Evolutionary conservation across 2,329 filamentous ascomycete genomes (phyloP).

Genomic region (Aspergillus ustus): DNA sequence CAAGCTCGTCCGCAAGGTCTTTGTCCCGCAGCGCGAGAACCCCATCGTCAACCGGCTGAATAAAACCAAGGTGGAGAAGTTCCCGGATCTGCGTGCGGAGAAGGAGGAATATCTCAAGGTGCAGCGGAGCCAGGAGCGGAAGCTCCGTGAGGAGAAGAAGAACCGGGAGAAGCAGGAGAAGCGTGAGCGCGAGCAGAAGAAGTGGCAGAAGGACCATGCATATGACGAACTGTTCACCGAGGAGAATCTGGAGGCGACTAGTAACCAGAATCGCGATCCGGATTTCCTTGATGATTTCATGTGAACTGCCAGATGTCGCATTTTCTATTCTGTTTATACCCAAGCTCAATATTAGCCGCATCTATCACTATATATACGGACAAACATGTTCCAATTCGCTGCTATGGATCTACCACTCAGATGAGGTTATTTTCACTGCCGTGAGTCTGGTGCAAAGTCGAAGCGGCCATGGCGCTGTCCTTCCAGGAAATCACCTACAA

Average conservation of each 20-base stretch:
- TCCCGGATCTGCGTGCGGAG: slow-evolving; percentile 81
- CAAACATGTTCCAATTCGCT: too few species aligned
- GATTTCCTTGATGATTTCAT: slow-evolving; percentile 90
- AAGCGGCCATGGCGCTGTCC: too few species aligned
- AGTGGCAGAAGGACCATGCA: slow-evolving; percentile 95
- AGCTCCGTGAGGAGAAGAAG: slow-evolving; percentile 45
- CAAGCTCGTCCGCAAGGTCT: slow-evolving; percentile 78
- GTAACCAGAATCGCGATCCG: slow-evolving; percentile 81
- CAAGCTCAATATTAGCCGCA: too few species aligned
- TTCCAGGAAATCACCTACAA: too few species aligned
- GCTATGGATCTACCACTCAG: too few species aligned
- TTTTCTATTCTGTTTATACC: too few species aligned
- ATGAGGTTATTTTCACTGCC: too few species aligned
- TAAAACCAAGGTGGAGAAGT: slow-evolving; percentile 90
- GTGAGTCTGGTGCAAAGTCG: too few species aligned
- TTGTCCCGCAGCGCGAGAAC: slow-evolving; percentile 82
- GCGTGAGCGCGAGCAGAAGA: slow-evolving; percentile 84
- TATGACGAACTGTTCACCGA: slow-evolving; percentile 92
- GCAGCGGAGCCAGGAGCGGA: slow-evolving; percentile 69
- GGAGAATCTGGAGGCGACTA: slow-evolving; percentile 74
- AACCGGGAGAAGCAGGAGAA: slow-evolving; percentile 48
- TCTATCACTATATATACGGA: too few species aligned
- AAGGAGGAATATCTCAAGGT: slow-evolving; percentile 76
- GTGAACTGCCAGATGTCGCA: slow-evolving; percentile 52
- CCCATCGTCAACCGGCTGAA: slow-evolving; percentile 95